Evolutionary conservation across 2,329 filamentous ascomycete genomes (phyloP).

Genomic region (Cladophialophora psammophila): DNA sequence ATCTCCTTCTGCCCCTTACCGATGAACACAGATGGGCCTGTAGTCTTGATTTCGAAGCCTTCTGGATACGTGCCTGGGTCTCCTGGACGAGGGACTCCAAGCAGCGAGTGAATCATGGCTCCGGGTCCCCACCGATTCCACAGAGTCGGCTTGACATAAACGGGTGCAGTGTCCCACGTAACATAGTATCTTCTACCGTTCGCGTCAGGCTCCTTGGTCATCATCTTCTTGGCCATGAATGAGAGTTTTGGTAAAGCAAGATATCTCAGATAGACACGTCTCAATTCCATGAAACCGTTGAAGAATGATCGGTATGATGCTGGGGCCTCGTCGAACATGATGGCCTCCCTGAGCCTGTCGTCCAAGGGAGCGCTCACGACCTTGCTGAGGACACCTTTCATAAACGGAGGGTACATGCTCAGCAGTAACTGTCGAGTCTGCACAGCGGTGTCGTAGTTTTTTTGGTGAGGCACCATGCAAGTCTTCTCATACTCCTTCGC

Average conservation of each 20-base stretch:
- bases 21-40: constrained; percentile 66
- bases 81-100: constrained; percentile 58
- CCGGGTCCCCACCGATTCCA: constrained; percentile 69
- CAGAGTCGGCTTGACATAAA: constrained; percentile 66
- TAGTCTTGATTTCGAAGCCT: constrained; percentile 61
- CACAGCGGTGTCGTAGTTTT: constrained; percentile 52
- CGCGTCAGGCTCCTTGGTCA: constrained; percentile 58
- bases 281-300: constrained; percentile 57
- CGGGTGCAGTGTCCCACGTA: constrained; percentile 68
- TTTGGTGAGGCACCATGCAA: constrained; percentile 57
- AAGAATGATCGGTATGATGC: constrained; percentile 49
- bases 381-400: constrained; percentile 58
- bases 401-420: constrained; percentile 58
- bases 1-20: constrained; percentile 62
- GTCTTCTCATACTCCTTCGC: constrained; percentile 62
- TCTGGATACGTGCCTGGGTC: constrained; percentile 55
- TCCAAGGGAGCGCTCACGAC: constrained; percentile 69
- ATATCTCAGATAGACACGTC: constrained; percentile 65
- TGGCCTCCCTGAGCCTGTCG: constrained; percentile 68
- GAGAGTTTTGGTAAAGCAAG: constrained; percentile 64
- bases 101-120: constrained; percentile 58
- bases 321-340: constrained; percentile 62
- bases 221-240: constrained; percentile 46
- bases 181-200: constrained; percentile 61
- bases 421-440: constrained; percentile 68